These are phyloP conservation scores for Cladosporium sp. DNA, from an alignment of 2,329 filamentous ascomycete species.

Conservation along the genomic window DNA sequence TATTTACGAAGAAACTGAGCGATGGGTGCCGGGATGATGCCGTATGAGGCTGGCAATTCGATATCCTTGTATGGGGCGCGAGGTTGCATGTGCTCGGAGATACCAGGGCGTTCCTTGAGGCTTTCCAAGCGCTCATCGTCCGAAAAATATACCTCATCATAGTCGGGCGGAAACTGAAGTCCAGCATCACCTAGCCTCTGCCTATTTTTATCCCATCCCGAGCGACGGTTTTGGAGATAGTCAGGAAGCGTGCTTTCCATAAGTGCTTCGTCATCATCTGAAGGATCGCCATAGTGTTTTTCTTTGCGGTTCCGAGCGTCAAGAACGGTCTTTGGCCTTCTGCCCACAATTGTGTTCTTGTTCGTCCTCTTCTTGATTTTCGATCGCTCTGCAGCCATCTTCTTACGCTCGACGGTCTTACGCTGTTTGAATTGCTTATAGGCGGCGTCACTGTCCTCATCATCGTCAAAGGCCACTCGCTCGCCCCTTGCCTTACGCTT, in stretches of 20 bases:
- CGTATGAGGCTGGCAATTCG: conserved; percentile 65
- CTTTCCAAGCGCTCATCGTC: conserved; percentile 59
- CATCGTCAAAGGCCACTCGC: conserved; percentile 36
- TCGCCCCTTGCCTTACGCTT: conserved; percentile 16
- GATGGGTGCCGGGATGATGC: conserved; percentile 78
- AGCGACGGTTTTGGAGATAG: conserved; percentile 64
- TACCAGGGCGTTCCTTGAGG: conserved; percentile 63
- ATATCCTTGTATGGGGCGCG: conserved; percentile 65
- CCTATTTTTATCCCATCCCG: conserved; percentile 59
- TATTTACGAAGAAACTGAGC: conserved; percentile 91
- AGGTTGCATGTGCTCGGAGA: conserved; percentile 59
- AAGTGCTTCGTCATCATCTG: conserved; percentile 48
- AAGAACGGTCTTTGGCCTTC: conserved; percentile 16
- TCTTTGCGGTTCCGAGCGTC: conserved; percentile 13
- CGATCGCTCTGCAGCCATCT: conserved; percentile 41
- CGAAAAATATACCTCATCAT: conserved; percentile 68
- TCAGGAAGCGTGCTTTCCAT: conserved; percentile 60
- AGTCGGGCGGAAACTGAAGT: conserved; percentile 70
- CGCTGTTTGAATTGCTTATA: conserved; percentile 61
- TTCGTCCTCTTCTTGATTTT: conserved; percentile 40
- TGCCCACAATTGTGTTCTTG: conserved; percentile 36
- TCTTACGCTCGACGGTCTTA: conserved; percentile 49
- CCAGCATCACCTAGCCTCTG: conserved; percentile 59
- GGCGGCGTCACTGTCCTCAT: conserved; percentile 48
- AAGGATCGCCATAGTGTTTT: conserved; percentile 26